phyloP scores from a whole-genome alignment of 169 alveolate species.

The Babesia bovis region DNA sequence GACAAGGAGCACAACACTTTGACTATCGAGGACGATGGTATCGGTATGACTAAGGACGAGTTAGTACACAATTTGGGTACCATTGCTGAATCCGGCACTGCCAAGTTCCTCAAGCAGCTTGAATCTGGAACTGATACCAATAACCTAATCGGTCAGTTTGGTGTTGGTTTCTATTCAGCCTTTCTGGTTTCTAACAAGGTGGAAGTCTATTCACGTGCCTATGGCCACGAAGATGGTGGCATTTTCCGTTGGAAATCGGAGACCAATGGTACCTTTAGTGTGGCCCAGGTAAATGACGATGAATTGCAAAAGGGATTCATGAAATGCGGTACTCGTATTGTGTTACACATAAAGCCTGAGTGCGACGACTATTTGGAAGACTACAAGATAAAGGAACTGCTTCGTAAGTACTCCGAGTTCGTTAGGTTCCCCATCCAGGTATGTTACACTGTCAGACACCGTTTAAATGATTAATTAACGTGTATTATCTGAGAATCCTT shows the following conservation, averaged over 20 bases:
- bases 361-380: constrained; percentile 94
- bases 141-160: constrained; percentile 99
- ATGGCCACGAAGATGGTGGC: constrained; percentile 87
- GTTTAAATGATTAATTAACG: constrained; percentile 29
- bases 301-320: constrained; percentile 86
- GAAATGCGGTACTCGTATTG: constrained; percentile 94
- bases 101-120: constrained; percentile 85
- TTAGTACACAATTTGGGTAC: constrained; percentile 98
- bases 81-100: constrained; percentile 99
- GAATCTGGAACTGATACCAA: constrained; percentile 87
- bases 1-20: constrained; percentile 92
- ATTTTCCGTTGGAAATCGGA: constrained; percentile 95
- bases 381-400: constrained; percentile 89
- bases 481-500: constrained; percentile 21
- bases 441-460: constrained; percentile 23
- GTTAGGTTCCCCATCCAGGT: constrained; percentile 94
- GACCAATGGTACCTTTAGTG: constrained; percentile 93
- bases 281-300: constrained; percentile 87
- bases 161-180: constrained; percentile 99
- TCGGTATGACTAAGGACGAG: constrained; percentile 99
- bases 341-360: constrained; percentile 94
- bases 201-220: constrained; percentile 92
- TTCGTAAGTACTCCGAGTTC: constrained; percentile 93
- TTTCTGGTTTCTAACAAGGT: constrained; percentile 98
- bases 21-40: constrained; percentile 96